Percentiles rank a stretch among this genome's conserved stretches.
Evolutionary conservation across 805 yeast species (phyloP).

Genomic region (Spathaspora passalidarum): DNA sequence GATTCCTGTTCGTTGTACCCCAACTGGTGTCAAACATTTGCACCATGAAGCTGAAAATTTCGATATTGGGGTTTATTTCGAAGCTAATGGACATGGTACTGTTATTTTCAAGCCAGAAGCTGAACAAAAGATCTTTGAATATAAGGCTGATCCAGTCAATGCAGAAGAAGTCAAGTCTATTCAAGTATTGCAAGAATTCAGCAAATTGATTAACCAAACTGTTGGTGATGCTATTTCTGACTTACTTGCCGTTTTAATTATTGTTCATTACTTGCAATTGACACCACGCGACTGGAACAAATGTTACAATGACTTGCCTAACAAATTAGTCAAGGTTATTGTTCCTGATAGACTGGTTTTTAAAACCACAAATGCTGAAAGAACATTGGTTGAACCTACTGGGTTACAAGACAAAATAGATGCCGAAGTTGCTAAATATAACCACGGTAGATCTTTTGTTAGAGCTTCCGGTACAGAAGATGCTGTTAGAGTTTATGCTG

Average conservation of each 20-base stretch:
- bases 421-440: conserved; percentile 50
- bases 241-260: conserved; percentile 69
- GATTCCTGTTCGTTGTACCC: conserved; percentile 81
- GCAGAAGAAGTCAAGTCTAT: conserved; percentile 50
- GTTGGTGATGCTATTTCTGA: conserved; percentile 99
- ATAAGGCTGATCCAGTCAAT: conserved; percentile 25
- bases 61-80: conserved; percentile 93
- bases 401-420: conserved; percentile 80
- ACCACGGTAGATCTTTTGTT: conserved; percentile 80
- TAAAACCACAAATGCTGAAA: conserved; percentile 87
- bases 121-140: conserved; percentile 32
- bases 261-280: conserved; percentile 54
- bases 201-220: conserved; percentile 84
- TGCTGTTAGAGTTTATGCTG: conserved; percentile 94
- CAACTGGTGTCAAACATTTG: conserved; percentile 95
- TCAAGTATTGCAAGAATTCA: conserved; percentile 54
- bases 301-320: conserved; percentile 83
- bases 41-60: conserved; percentile 87
- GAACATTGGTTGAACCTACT: conserved; percentile 69
- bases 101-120: conserved; percentile 68
- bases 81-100: conserved; percentile 99
- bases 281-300: conserved; percentile 71
- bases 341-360: conserved; percentile 80
- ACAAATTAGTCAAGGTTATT: conserved; percentile 72
- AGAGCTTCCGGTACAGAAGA: conserved; percentile 98